These are phyloP conservation scores for Phytophthora lateralis DNA, from an alignment of 352 stramenopile species.

Conservation along the genomic window DNA sequence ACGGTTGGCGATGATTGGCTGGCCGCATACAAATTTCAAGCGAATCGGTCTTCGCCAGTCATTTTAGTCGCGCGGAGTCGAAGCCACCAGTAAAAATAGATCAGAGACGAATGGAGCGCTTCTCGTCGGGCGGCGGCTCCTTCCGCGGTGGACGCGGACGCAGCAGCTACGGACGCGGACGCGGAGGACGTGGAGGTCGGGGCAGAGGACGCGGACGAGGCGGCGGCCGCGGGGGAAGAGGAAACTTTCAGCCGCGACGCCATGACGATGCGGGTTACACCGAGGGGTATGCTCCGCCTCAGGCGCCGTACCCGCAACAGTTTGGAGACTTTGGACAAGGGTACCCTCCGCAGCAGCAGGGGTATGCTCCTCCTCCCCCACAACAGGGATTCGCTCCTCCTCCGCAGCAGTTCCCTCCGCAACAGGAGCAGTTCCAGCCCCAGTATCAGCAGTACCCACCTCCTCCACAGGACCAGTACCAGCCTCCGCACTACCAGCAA, in stretches of 20 bases:
- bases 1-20: too few species aligned
- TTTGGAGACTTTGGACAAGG: constrained; percentile 11
- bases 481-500: constrained; percentile 17
- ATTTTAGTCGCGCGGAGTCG: constrained; percentile 5
- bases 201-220: constrained; percentile 39
- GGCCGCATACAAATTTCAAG: not conserved
- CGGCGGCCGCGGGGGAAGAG: constrained; percentile 15
- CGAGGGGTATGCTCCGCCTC: constrained; percentile 10
- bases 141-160: constrained; percentile 40
- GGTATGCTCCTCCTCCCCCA: constrained; percentile 6
- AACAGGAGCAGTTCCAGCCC: constrained; percentile 12
- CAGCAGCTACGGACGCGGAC: constrained; percentile 34
- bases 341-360: constrained; percentile 20
- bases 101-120: constrained; percentile 30
- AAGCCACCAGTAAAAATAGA: not conserved
- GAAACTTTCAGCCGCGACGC: constrained; percentile 23
- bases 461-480: constrained; percentile 9
- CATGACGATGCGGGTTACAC: constrained; percentile 28
- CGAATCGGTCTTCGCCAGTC: constrained; percentile 3
- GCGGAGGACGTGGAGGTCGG: constrained; percentile 36
- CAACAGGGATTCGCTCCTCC: constrained; percentile 13
- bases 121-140: constrained; percentile 11
- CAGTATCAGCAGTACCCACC: constrained; percentile 22
- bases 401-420: not conserved
- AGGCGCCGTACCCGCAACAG: constrained; percentile 12